phyloP scores from a whole-genome alignment of 495 filamentous ascomycete genomes.

The Bathelium albidoporum region DNA sequence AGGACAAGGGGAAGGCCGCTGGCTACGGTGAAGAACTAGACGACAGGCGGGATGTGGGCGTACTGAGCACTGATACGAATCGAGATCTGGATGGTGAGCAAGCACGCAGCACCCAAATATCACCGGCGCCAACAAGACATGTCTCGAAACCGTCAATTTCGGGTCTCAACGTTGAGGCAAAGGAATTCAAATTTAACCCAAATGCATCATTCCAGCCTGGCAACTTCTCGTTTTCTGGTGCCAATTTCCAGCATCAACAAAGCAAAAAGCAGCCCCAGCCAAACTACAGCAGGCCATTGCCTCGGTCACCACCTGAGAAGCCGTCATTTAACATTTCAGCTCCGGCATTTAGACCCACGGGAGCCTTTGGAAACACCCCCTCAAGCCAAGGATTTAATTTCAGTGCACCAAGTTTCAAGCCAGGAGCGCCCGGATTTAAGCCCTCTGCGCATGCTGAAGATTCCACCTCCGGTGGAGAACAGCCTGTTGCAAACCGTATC shows the following conservation, averaged over 20 bases:
- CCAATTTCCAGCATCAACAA: constrained; percentile 39
- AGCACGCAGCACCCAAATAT: background rate
- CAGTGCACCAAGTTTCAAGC: constrained; percentile 64
- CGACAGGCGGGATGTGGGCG: background rate
- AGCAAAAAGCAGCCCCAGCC: constrained; percentile 13
- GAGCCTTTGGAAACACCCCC: background rate
- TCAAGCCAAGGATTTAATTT: constrained; percentile 39
- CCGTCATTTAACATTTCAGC: constrained; percentile 55
- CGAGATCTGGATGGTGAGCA: background rate
- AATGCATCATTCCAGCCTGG: constrained; percentile 49
- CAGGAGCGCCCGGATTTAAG: constrained; percentile 71
- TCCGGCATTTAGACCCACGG: constrained; percentile 55
- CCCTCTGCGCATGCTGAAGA: constrained; percentile 33
- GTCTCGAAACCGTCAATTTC: constrained; percentile 30
- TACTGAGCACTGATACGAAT: background rate
- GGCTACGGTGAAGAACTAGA: background rate
- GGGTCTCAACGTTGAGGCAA: constrained; percentile 75
- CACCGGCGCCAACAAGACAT: background rate
- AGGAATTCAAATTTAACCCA: constrained; percentile 78
- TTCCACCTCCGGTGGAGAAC: background rate
- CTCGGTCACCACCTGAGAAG: constrained; percentile 14
- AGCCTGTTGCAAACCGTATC: constrained; percentile 6
- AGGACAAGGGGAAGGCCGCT: background rate
- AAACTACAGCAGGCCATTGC: constrained; percentile 25
- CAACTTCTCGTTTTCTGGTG: constrained; percentile 45